phyloP scores from a whole-genome alignment of 805 yeast genomes.

The Candida anglica region DNA sequence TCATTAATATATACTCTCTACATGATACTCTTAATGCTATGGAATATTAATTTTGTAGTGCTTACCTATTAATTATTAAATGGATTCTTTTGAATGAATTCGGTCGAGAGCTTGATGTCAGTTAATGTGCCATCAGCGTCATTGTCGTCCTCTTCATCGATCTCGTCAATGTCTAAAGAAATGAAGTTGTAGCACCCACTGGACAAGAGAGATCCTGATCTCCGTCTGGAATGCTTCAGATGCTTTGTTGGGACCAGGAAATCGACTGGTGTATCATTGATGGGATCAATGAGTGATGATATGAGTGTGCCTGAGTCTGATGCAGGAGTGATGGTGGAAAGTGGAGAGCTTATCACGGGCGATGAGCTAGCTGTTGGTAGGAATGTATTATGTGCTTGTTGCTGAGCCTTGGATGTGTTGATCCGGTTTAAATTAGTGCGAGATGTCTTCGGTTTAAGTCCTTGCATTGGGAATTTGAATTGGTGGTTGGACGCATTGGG shows the following conservation, averaged over 20 bases:
- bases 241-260: conserved; percentile 21
- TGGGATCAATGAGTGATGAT: conserved; percentile 28
- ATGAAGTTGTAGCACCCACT: conserved; percentile 17
- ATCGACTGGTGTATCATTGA: conserved; percentile 37
- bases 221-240: conserved; percentile 12
- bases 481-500: no score
- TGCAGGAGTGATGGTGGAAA: conserved; percentile 26
- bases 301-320: conserved; percentile 21
- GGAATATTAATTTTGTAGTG: no score
- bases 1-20: no score
- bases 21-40: no score
- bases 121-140: conserved; percentile 6
- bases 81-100: not conserved
- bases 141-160: conserved; percentile 17
- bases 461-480: conserved; percentile 2
- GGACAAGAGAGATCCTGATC: conserved; percentile 17
- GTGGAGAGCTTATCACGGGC: conserved; percentile 34
- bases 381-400: no score
- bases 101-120: conserved; percentile 1
- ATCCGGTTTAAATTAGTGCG: not conserved
- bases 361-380: no score
- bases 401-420: not conserved
- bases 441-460: conserved; percentile 1
- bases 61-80: no score
- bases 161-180: conserved; percentile 19